Base-by-base conservation (phyloP, 83 land plant species). In the Picea abies region DNA sequence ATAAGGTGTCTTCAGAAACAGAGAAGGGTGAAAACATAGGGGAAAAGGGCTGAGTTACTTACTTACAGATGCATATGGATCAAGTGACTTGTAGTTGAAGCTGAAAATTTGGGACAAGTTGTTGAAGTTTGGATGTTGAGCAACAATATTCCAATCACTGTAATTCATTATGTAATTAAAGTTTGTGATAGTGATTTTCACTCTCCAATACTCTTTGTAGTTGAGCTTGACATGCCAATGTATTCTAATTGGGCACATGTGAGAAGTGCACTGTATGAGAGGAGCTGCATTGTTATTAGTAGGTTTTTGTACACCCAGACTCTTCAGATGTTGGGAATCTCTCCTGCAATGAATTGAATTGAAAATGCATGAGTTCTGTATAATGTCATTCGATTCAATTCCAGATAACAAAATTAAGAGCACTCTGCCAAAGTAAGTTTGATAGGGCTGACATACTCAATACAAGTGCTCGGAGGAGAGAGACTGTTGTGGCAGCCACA, bases 161-260 rank as follows among this genome's bases (percentile, higher is more conserved):
- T 86, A 91, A 72, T 91, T 91, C 91, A 84, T 87, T 35, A 84
- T 39, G 78, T 86, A 88, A 60, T 89, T 91, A 83, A 87, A 90
- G 69, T 91, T 91, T 81, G 90, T 87, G 47, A 91, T 75, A 15
- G 93, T 79, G 29, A 90, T 63, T 83, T 91, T 91, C 61, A 87
- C 92, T 56, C 93, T 82, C 93, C 93, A 91, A 76, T 91, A 91
- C 10, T 84, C 85, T 73, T 90, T 82, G 87, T 91, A 91, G 80
- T 87, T 91, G 22, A 84, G 76, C 75, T 90, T 91, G 15, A 91
- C 86, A 65, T n/a, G n/a, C n/a, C n/a, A n/a, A n/a, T n/a, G n/a
- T n/a, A n/a, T n/a, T n/a, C n/a, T n/a, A n/a, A n/a, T 63, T 5
- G 93, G 93, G 73, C 93, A 91, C 93, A 91, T 91, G 76, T 91